Evolutionary conservation across 2,329 filamentous ascomycete species (phyloP).

Genomic region (Fusarium irregulare): DNA sequence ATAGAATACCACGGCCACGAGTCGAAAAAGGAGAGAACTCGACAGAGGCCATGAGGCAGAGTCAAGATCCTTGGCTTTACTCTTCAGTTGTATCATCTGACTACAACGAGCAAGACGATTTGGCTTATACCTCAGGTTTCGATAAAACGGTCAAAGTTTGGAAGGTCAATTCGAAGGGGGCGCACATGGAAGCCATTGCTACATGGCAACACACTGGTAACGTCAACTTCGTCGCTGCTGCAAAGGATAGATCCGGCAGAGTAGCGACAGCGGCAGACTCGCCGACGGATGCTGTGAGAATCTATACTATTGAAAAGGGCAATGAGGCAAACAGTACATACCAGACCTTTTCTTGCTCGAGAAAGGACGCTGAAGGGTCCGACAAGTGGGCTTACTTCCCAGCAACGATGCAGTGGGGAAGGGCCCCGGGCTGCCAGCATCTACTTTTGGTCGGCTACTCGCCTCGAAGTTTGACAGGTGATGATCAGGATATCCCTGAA

Average conservation of each 20-base stretch:
- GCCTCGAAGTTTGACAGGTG: slow-evolving; percentile 63
- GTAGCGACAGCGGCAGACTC: slow-evolving; percentile 72
- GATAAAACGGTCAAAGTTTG: slow-evolving; percentile 71
- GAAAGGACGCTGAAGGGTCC: slow-evolving; percentile 48
- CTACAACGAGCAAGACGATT: slow-evolving; percentile 58
- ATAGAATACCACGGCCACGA: slow-evolving; percentile 66
- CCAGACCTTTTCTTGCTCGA: slow-evolving; percentile 56
- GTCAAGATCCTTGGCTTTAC: slow-evolving; percentile 72
- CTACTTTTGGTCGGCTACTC: slow-evolving; percentile 72
- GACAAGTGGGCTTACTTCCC: slow-evolving; percentile 72
- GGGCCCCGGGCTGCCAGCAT: slow-evolving; percentile 57
- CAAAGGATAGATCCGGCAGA: slow-evolving; percentile 58
- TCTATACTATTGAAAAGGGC: slow-evolving; percentile 61
- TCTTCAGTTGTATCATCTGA: slow-evolving; percentile 72
- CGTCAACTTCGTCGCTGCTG: slow-evolving; percentile 71
- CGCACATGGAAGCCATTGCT: slow-evolving; percentile 54
- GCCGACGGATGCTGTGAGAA: slow-evolving; percentile 63
- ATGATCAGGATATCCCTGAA: slow-evolving; percentile 69
- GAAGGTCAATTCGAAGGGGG: slow-evolving; percentile 55
- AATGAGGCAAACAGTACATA: slow-evolving; percentile 54
- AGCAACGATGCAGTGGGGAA: slow-evolving; percentile 72
- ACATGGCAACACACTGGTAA: slow-evolving; percentile 69
- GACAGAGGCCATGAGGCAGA: slow-evolving; percentile 65
- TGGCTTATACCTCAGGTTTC: slow-evolving; percentile 70
- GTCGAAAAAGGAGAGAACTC: slow-evolving; percentile 67